Percentiles rank a stretch among this genome's conserved stretches.
Evolutionary conservation across 2,329 filamentous ascomycete species (phyloP).

Genomic region (Cladophialophora bantiana): DNA sequence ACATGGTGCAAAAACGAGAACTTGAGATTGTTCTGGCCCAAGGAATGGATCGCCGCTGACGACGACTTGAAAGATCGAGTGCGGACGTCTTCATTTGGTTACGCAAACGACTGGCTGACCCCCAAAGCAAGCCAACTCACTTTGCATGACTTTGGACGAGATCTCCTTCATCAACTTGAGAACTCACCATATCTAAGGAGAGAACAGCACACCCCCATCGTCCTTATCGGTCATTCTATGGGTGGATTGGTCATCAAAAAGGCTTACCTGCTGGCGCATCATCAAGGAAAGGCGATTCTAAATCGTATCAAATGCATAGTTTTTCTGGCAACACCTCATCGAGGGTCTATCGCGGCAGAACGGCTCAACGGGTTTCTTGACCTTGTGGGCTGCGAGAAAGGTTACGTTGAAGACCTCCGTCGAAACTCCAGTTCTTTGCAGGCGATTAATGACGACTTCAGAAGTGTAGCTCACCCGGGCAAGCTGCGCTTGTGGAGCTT

Average conservation of each 20-base stretch:
- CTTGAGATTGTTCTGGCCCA: constrained; percentile 9
- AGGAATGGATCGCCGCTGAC: constrained; percentile 8
- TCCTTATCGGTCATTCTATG: constrained; percentile 39
- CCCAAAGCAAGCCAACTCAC: not conserved
- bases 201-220: constrained; percentile 16
- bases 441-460: constrained; percentile 13
- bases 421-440: constrained; percentile 1
- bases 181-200: constrained; percentile 6
- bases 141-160: constrained; percentile 7
- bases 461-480: not conserved
- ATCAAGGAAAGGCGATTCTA: constrained; percentile 6
- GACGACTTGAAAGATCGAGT: constrained; percentile 1
- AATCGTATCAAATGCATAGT: not conserved
- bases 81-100: constrained; percentile 12
- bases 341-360: not conserved
- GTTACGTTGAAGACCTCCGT: constrained; percentile 6
- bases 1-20: constrained; percentile 1
- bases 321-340: constrained; percentile 14
- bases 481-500: constrained; percentile 12
- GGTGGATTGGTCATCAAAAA: constrained; percentile 45
- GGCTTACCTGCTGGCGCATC: constrained; percentile 20
- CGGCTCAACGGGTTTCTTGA: not conserved
- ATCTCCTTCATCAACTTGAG: constrained; percentile 3
- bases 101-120: constrained; percentile 1
- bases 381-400: constrained; percentile 2